Evolutionary conservation across 208 protist genomes (phyloP), one percentile per base, ranked within the genome.

Genomic region (Endotrypanum monterogeii): DNA sequence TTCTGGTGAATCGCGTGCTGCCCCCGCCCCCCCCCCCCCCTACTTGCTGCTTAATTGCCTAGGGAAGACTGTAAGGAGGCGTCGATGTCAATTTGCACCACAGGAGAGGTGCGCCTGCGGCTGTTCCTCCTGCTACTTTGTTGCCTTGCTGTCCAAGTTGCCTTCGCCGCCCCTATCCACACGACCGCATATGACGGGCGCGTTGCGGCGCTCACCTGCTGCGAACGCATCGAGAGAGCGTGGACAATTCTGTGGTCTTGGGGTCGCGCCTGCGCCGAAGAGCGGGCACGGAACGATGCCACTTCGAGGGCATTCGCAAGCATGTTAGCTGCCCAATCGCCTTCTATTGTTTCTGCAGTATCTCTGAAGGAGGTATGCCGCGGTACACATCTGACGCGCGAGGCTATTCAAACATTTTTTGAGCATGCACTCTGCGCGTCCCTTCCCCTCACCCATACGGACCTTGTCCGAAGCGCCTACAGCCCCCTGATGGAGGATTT

Each of bases 401-500:
- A 60, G 1, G 74, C 72, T 0, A 44, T 87, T 7, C 54, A 32
- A 23, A 52, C 73, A 20, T 84, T 75, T 61, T 18, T 83, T n/a
- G 57, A 62, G 30, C 30, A 67, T 57, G 76, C 68, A 11, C 62
- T 80, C 46, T 89, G 81, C 78, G 51, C 32, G 3, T 74, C 28
- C 28, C 77, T 87, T 44, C 87, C 83, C n/a, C 44, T 35, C 16
- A 85, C 70, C 1, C 83, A 82, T 66, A 61, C 30, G 28, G 83
- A 80, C 48, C 73, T 87, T 23, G 82, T 81, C 20, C 35, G 55
- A 50, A 83, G 71, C 39, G 72, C 71, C 39, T 87, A 75, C 68
- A 82, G 68, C 41, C 20, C 67, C 20, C 41, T 84, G 23, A 76
- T 84, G 51, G 83, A 84, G 25, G 81, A 80, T 30, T 66, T 80